Evolutionary conservation across 768 basidiomycete species (phyloP).

Genomic region (Suillus weaverae): DNA sequence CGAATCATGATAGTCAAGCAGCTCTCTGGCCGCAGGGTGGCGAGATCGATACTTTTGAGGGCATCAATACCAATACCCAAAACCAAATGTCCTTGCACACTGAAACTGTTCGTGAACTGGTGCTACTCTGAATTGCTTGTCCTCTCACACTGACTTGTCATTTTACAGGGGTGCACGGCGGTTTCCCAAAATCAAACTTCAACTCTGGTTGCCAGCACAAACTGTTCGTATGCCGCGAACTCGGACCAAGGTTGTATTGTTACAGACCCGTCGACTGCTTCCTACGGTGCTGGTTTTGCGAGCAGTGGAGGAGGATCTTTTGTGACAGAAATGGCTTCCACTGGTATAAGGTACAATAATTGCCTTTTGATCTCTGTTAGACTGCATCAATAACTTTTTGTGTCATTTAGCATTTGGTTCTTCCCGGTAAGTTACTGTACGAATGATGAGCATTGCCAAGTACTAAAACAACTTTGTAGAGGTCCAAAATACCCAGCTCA

Average conservation of each 20-base stretch:
- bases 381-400: neutral
- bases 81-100: slow-evolving; percentile 82
- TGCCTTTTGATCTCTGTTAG: neutral
- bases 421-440: slow-evolving; percentile 24
- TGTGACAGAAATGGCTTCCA: slow-evolving; percentile 68
- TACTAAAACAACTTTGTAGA: slow-evolving; percentile 14
- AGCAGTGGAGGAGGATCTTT: slow-evolving; percentile 69
- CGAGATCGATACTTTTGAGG: slow-evolving; percentile 83
- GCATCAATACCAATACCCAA: slow-evolving; percentile 62
- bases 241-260: slow-evolving; percentile 67
- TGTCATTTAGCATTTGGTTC: slow-evolving; percentile 28
- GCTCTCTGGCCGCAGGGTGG: slow-evolving; percentile 62
- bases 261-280: slow-evolving; percentile 49
- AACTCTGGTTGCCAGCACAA: slow-evolving; percentile 52
- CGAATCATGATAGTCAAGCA: slow-evolving; percentile 40
- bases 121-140: neutral
- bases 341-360: slow-evolving; percentile 59
- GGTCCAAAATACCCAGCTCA: slow-evolving; percentile 44
- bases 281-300: slow-evolving; percentile 70
- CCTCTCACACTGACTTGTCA: neutral
- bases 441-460: neutral
- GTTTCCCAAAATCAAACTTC: slow-evolving; percentile 50
- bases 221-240: slow-evolving; percentile 58
- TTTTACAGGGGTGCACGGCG: slow-evolving; percentile 50
- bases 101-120: slow-evolving; percentile 37